Conservation (phyloP, 179 eudicot species). For the Vitellaria paradoxa region DNA sequence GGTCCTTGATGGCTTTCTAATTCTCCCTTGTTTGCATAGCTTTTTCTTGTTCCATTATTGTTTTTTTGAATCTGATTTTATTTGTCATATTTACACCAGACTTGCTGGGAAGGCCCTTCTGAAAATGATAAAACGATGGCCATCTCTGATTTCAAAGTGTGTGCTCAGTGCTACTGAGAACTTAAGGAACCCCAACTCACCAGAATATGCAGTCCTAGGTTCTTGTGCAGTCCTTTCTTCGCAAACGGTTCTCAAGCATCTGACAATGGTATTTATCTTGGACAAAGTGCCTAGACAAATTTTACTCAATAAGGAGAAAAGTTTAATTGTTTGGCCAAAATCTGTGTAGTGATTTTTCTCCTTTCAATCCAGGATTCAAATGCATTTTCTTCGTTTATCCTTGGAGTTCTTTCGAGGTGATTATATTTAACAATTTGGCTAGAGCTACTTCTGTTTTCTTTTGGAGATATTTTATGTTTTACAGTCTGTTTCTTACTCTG, state of each 20-base stretch:
- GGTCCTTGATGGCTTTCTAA: neutral
- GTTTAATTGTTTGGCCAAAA: neutral
- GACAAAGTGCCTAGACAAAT: constrained; percentile 11
- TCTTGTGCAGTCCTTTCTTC: constrained; percentile 89
- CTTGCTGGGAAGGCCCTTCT: constrained; percentile 87
- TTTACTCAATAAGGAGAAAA: neutral
- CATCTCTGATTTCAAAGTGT: constrained; percentile 72
- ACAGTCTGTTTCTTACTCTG: neutral
- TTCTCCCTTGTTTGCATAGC: neutral
- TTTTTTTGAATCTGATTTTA: constrained; percentile 11
- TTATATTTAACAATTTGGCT: neutral
- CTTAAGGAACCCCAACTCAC: constrained; percentile 60
- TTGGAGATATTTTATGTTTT: neutral
- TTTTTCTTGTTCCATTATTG: constrained; percentile 7
- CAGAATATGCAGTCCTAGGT: constrained; percentile 87
- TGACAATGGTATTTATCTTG: constrained; percentile 57
- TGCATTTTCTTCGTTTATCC: constrained; percentile 74
- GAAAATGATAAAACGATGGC: constrained; percentile 96
- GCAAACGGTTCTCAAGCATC: constrained; percentile 82
- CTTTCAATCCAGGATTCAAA: constrained; percentile 60
- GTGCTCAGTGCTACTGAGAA: constrained; percentile 62
- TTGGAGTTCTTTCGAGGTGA: constrained; percentile 63
- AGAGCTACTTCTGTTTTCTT: neutral
- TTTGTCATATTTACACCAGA: constrained; percentile 40
- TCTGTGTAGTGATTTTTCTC: constrained; percentile 11